Evolutionary conservation across 2,329 filamentous ascomycete species (phyloP), one percentile per base, ranked within the genome.

Genomic region (Calycina herbarum): DNA sequence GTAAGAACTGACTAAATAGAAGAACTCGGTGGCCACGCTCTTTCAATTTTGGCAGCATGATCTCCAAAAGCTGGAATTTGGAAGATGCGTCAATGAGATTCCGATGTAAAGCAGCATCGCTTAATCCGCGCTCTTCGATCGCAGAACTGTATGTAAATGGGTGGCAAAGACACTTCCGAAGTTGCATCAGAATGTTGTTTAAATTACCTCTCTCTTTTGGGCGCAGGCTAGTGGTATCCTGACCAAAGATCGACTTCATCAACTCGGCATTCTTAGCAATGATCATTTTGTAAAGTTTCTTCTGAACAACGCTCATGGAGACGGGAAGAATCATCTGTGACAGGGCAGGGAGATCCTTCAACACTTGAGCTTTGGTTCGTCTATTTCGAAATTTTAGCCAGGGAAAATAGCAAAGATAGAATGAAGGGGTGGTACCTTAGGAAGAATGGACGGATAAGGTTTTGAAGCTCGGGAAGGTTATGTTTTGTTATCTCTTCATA

Each of bases 1-100:
- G 86, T 2, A 99, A 82, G 69, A 98, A 99, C 75, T 99, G 95
- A 75, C 93, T 97, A 79, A 99, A 99, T 40, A 99, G 91, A 24
- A 99, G 82, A 0, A 98, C 94, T 3, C 95, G 87, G 76, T 99
- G 94, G 0, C 94, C 94, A 29, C 90, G 86, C 73, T 93, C 89
- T 71, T 89, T 86, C 0, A 99, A 83, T 77, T 94, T 96, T 0
- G 94, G 94, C 2, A 99, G 83, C 83, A 99, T 91, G 10, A 93
- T 79, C 70, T 94, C 88, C 0, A 99, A 81, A 5, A 99, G 81
- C 66, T 94, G 84, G 5, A 99, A 85, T 77, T 99, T 99, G 0
- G 92, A 87, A 5, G 93, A 96, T 0, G 96, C 96, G 73, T 97
- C 94, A 0, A 99, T 86, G 2, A 99, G 83, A 73, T 96, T 97